Conservation (phyloP, 2,329 filamentous ascomycete species). For the Elsinoe batatas region DNA sequence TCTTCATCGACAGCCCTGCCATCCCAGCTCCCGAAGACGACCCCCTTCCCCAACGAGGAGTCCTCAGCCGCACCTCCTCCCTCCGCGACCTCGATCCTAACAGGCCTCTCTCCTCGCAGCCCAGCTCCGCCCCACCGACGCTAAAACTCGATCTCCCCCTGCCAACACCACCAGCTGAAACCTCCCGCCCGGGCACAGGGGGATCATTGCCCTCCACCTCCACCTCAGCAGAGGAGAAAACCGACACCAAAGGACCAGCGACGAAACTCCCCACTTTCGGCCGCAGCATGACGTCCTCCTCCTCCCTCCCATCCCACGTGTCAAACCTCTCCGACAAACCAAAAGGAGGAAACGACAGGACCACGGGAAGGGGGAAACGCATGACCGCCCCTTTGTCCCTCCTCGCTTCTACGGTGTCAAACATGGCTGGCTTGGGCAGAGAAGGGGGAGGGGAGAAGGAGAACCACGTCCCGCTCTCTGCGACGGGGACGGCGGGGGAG, state of each 20-base stretch:
- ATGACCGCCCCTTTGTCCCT: neutral
- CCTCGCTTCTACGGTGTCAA: neutral
- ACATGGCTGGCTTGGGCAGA: neutral
- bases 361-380: neutral
- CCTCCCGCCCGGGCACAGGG: neutral
- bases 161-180: neutral
- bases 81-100: constrained; percentile 32
- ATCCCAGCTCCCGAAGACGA: constrained; percentile 23
- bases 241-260: neutral
- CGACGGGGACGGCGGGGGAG: neutral
- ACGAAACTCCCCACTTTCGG: constrained; percentile 1
- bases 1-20: constrained; percentile 2
- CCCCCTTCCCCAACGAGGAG: constrained; percentile 18
- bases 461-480: neutral
- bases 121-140: constrained; percentile 5
- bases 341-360: too few species aligned
- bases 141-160: neutral
- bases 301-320: neutral
- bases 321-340: too few species aligned
- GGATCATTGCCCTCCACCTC: neutral
- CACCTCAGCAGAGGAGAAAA: neutral
- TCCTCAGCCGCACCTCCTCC: constrained; percentile 23
- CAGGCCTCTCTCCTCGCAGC: constrained; percentile 24
- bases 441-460: constrained; percentile 5
- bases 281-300: neutral